Evolutionary conservation across 768 basidiomycete species (phyloP), one percentile per base, ranked within the genome.

Genomic region (Hemileccinum rubropunctum): DNA sequence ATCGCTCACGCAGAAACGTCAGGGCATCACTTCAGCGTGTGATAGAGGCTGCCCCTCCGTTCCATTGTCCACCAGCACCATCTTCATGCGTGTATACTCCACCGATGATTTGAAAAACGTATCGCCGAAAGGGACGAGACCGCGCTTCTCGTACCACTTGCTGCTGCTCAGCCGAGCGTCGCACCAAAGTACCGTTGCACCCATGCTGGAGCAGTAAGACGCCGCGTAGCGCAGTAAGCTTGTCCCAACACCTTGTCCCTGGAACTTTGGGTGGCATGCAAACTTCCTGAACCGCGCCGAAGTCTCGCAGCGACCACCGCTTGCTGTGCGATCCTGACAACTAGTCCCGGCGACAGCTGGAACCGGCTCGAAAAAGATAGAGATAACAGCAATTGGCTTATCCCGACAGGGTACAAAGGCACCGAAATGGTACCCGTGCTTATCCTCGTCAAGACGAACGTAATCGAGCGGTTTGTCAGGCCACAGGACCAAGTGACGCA

Each of bases 401-500:
- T 63, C 65, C 39, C 47, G 56, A 42, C 48, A 48, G 40, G 67
- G 57, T 9, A 80, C 43, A 65, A 86, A 83, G 2, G 79, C 78
- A 42, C 82, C 83, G 56, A 76, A 76, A 69, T 83, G 83, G 53
- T 71, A 51, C 10, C 78, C 81, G 17, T 54, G 47, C 33, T 71
- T 62, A 56, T 84, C 82, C 53, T 81, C 81, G 12, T 79, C 74
- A 3, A 83, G 71, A 48, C 60, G 68, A 40, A 84, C 76, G 50
- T 78, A 69, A 48, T 75, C 70, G 13, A 78, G 59, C 8, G 76
- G 73, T 56, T 71, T 72, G 53, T 75, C 61, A 9, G 81, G 79
- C 80, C 82, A 84, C 20, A 84, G 71, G 5, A 85, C 79, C 21
- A 72, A 70, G 62, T 81, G 81, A 35, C 81, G 77, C 34, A 83